Percentiles rank a stretch among this genome's conserved stretches.
Evolutionary conservation across 2,329 filamentous ascomycete species (phyloP).

Genomic region (Beauveria brongniartii): DNA sequence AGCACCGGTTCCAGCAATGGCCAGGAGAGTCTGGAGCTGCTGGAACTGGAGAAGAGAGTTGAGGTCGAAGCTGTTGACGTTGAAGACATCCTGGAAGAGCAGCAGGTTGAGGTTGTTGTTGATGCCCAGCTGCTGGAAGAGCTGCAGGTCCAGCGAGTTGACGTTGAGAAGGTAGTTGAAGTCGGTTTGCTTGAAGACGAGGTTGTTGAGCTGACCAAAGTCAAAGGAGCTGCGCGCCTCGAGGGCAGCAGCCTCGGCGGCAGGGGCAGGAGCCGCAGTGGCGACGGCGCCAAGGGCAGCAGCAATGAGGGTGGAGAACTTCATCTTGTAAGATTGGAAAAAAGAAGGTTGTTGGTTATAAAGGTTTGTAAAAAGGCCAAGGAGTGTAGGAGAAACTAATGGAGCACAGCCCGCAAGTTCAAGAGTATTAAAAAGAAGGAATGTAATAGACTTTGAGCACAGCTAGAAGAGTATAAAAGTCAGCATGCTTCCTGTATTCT

Average conservation of each 20-base stretch:
- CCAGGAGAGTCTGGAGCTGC: conserved; percentile 31
- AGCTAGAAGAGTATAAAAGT: background rate
- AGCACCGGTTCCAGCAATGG: conserved; percentile 22
- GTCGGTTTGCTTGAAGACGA: conserved; percentile 32
- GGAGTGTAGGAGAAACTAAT: conserved; percentile 18
- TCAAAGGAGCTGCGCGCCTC: conserved; percentile 31
- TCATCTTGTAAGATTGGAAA: conserved; percentile 28
- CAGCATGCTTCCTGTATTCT: background rate
- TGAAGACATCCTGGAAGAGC: conserved; percentile 34
- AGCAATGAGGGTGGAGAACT: conserved; percentile 37
- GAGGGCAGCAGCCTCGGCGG: conserved; percentile 22
- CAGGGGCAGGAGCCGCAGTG: conserved; percentile 33
- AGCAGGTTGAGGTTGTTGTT: conserved; percentile 39
- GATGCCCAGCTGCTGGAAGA: conserved; percentile 30
- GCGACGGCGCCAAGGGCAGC: conserved; percentile 37
- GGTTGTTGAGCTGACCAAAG: conserved; percentile 30
- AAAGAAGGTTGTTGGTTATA: conserved; percentile 16
- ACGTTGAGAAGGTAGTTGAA: conserved; percentile 38
- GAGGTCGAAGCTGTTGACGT: conserved; percentile 32
- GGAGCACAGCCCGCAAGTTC: conserved; percentile 18
- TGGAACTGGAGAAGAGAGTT: conserved; percentile 32
- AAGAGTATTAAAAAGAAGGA: conserved; percentile 15
- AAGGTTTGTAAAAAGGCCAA: conserved; percentile 12
- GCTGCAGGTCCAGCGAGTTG: conserved; percentile 37
- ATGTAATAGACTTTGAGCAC: conserved; percentile 10